Evolutionary conservation across 2,329 filamentous ascomycete species (phyloP).

Genomic region (Botrytis deweyae): DNA sequence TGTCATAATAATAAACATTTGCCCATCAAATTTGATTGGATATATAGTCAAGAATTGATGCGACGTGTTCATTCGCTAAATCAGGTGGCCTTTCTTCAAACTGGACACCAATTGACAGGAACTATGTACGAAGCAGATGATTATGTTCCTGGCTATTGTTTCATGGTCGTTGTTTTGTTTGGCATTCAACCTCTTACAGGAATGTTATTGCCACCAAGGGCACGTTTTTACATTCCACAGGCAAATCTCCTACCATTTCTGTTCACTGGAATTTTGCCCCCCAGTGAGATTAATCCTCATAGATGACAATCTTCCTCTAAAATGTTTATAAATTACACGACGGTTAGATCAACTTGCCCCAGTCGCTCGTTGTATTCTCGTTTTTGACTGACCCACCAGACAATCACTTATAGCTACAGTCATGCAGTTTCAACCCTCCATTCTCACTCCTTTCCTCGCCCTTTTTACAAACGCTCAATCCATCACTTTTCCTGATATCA

Average conservation of each 20-base stretch:
- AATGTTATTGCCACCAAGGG: slow-evolving; percentile 1
- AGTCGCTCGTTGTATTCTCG: neutral
- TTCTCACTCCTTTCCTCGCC: neutral
- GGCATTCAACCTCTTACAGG: neutral
- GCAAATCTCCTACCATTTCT: neutral
- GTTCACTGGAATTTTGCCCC: slow-evolving; percentile 13
- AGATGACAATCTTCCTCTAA: neutral
- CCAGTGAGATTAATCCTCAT: neutral
- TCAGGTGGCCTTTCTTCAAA: neutral
- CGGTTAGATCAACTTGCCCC: neutral
- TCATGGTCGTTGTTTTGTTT: neutral
- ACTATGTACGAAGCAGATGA: neutral
- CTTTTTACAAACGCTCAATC: slow-evolving; percentile 1
- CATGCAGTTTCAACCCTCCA: neutral
- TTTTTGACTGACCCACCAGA: neutral
- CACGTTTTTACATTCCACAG: slow-evolving; percentile 6
- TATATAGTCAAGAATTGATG: neutral
- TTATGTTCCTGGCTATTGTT: neutral
- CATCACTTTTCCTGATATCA: neutral
- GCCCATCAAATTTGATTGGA: neutral
- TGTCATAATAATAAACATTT: slow-evolving; percentile 3
- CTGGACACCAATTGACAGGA: neutral
- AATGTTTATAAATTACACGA: neutral
- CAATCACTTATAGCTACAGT: neutral
- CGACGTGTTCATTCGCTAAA: neutral